These are phyloP conservation scores for Fusarium domesticum DNA, from an alignment of 2,329 filamentous ascomycete genomes.

Conservation along the genomic window DNA sequence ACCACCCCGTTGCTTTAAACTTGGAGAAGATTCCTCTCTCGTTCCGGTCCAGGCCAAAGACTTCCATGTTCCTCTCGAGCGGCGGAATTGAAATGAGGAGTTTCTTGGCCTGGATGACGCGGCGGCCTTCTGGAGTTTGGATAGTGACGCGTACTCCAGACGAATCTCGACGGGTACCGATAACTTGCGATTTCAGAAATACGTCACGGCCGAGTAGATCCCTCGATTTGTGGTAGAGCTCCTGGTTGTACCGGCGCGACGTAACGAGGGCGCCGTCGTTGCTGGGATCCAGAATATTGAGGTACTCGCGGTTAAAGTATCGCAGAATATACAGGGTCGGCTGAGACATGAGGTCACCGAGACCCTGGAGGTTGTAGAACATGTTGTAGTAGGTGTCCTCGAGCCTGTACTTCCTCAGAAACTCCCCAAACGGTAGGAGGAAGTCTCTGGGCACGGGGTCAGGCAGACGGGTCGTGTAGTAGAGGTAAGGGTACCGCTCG, in stretches of 20 bases:
- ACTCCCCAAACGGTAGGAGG: conserved; percentile 14
- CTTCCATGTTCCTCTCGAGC: conserved; percentile 9
- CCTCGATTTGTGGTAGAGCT: conserved; percentile 14
- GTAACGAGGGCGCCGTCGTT: conserved; percentile 17
- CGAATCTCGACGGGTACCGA: conserved; percentile 5
- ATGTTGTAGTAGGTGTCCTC: conserved; percentile 12
- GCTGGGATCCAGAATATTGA: conserved; percentile 7
- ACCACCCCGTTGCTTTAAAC: conserved; percentile 17
- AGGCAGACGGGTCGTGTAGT: conserved; percentile 18
- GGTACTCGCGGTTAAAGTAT: conserved; percentile 18
- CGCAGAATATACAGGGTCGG: conserved; percentile 14
- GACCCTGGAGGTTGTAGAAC: conserved; percentile 18
- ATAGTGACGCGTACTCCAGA: conserved; percentile 8
- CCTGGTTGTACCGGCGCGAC: conserved; percentile 13
- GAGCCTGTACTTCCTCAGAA: conserved; percentile 12
- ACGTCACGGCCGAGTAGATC: conserved; percentile 9
- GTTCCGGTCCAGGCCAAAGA: conserved; percentile 6
- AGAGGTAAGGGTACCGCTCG: conserved; percentile 13
- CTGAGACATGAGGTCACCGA: conserved; percentile 15
- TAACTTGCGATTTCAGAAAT: conserved; percentile 9
- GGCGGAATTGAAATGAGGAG: conserved; percentile 13
- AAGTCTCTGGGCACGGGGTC: conserved; percentile 14
- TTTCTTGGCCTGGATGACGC: conserved; percentile 10
- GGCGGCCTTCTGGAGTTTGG: conserved; percentile 4
- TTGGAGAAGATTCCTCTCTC: conserved; percentile 10